A percentile compares a stretch with the other conserved stretches of the same genome.
Conservation (phyloP, 1,284 basidiomycete genomes). For the Peniophora sp. region DNA sequence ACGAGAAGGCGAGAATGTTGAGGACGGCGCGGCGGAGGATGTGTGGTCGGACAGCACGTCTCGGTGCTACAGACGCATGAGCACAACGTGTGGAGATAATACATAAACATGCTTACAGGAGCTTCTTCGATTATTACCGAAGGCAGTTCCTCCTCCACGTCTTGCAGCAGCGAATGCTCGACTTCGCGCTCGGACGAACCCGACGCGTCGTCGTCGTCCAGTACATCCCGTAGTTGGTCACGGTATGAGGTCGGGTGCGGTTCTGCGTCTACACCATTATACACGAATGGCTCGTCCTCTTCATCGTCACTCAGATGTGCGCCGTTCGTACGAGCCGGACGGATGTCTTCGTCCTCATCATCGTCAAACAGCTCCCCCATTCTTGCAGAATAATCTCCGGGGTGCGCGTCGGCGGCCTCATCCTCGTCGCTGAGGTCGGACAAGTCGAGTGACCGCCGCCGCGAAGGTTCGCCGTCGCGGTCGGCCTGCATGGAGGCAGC, state of each 20-base stretch:
- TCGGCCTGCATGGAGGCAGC: background rate
- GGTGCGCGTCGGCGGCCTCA: slow-evolving; percentile 13
- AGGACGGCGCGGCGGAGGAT: slow-evolving; percentile 31
- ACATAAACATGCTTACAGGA: slow-evolving; percentile 29
- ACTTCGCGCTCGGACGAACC: slow-evolving; percentile 37
- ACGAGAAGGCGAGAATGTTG: slow-evolving; percentile 24
- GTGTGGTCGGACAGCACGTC: slow-evolving; percentile 34
- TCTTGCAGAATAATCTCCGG: slow-evolving; percentile 59
- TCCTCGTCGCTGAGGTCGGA: slow-evolving; percentile 26
- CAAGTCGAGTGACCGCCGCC: slow-evolving; percentile 16
- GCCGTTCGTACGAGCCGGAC: slow-evolving; percentile 12
- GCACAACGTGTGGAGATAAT: background rate
- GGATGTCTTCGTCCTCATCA: slow-evolving; percentile 33
- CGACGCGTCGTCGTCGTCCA: slow-evolving; percentile 56
- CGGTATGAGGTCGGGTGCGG: slow-evolving; percentile 33
- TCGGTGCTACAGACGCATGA: slow-evolving; percentile 18
- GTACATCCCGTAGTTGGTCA: slow-evolving; percentile 64
- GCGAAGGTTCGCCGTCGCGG: slow-evolving; percentile 1
- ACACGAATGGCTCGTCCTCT: slow-evolving; percentile 61
- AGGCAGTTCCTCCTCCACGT: slow-evolving; percentile 27
- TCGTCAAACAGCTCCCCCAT: slow-evolving; percentile 66
- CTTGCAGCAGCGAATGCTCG: slow-evolving; percentile 35
- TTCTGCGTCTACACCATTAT: slow-evolving; percentile 59
- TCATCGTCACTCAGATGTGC: slow-evolving; percentile 33
- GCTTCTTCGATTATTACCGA: slow-evolving; percentile 22